A percentile compares a stretch with the other conserved stretches of the same genome.
Evolutionary conservation across 2,329 filamentous ascomycete genomes (phyloP).

Genomic region (Neophaeococcomyces mojaviensis): DNA sequence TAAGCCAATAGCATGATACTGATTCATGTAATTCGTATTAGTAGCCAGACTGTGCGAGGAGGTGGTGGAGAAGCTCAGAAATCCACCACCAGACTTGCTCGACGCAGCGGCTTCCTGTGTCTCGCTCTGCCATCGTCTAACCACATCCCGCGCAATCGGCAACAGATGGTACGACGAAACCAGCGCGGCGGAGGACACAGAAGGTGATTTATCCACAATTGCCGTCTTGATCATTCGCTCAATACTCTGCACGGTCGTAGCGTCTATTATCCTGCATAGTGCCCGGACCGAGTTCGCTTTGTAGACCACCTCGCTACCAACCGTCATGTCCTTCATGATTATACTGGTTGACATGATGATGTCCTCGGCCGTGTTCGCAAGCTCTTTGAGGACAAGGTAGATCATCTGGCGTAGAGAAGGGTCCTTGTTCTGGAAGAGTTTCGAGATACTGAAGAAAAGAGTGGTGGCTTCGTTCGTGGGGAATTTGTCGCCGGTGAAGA

Average conservation of each 20-base stretch:
- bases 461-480: slow-evolving; percentile 95
- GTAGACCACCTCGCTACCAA: slow-evolving; percentile 88
- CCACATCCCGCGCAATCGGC: slow-evolving; percentile 89
- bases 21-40: slow-evolving; percentile 93
- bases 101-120: slow-evolving; percentile 93
- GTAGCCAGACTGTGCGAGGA: slow-evolving; percentile 62
- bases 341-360: slow-evolving; percentile 99
- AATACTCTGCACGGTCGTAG: slow-evolving; percentile 92
- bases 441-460: slow-evolving; percentile 97
- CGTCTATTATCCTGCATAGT: slow-evolving; percentile 92
- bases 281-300: slow-evolving; percentile 93
- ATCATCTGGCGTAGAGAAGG: slow-evolving; percentile 97
- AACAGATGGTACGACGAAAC: slow-evolving; percentile 97
- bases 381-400: slow-evolving; percentile 94
- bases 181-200: slow-evolving; percentile 89
- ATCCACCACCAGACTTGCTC: slow-evolving; percentile 79
- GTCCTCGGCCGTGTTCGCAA: slow-evolving; percentile 90
- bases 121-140: slow-evolving; percentile 96
- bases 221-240: slow-evolving; percentile 98
- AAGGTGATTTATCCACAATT: slow-evolving; percentile 98
- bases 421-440: slow-evolving; percentile 99
- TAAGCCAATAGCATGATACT: slow-evolving; percentile 96
- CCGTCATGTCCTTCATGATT: slow-evolving; percentile 98
- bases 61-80: slow-evolving; percentile 84
- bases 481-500: slow-evolving; percentile 96